Evolutionary conservation across 1,139 yeast genomes (phyloP), one percentile per base, ranked within the genome.

Genomic region (Fermentozyma sake): DNA sequence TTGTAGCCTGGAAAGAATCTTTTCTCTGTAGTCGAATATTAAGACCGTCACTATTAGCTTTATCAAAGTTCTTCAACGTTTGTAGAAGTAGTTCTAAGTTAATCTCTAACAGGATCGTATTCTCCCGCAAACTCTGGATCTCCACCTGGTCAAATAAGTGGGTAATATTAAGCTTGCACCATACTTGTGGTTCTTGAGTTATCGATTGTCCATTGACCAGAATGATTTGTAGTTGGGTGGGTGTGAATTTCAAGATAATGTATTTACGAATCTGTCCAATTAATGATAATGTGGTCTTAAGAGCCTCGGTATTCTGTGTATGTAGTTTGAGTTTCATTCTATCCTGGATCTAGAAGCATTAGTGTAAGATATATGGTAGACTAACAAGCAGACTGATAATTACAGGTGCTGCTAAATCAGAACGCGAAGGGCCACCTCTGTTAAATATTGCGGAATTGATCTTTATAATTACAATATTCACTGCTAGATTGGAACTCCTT

Each of bases 111-210:
- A 68, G 65, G 18, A 78, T 69, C 8, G 63, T 58, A 41, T 66
- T 55, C 14, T 72, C 72, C 12, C 76, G 52, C 2, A 68, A 32
- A 38, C 71, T 63, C 31, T 55, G 39, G 53, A 74, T 40, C 55
- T 76, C 58, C 41, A 73, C 43, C 52, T 69, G 55, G 34, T 68
- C 74, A 44, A 77, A 78, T 15, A 74, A 44, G 14, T 59, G 48
- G 3, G 43, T 28, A 48, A 58, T 61, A 12, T 62, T 57, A 11
- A 78, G 44, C 37, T 71, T 74, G 40, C 79, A 71, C 80, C 81
- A 76, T 2, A 74, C 70, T 37, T 74, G 80, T 2, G 84, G 83
- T 34, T 76, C 80, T 29, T 50, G 58, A 20, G 59, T 56, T 16
- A 65, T 37, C 4, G 72, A 59, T 3, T 48, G 48, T 12, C 46